Base-by-base conservation (phyloP, 768 basidiomycete species). In the Lactifluus echinatus region DNA sequence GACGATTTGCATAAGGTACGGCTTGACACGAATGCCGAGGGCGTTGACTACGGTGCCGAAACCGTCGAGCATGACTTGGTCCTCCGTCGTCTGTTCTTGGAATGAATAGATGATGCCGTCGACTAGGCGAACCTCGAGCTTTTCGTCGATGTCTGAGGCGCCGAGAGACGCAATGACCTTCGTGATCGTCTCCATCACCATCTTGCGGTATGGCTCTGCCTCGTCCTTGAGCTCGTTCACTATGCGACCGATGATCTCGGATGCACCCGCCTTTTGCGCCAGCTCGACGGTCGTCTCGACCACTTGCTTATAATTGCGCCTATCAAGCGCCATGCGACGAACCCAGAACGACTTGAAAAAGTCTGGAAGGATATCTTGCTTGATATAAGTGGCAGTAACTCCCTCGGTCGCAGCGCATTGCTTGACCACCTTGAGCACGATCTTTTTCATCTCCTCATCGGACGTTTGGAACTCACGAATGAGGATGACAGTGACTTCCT, bases 371-470 rank as follows among this genome's bases (percentile, higher is more conserved):
- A 99, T 97, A 67, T 99, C 96, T 64, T 94, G 87, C 67, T 93
- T 95, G 69, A 99, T 96, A 71, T 97, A 99, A 39, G 83, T 80
- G 2, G 96, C 84, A 0, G 93, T 93, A 36, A 99, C 96, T 74
- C 96, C 96, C 69, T 99, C 96, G 1, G 96, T 99, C 8, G 93
- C 91, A 31, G 96, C 92, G 67, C 96, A 98, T 70, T 98, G 96
- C 73, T 98, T 96, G 65, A 98, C 94, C 55, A 99, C 96, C 71
- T 98, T 98, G 50, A 99, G 74, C 5, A 99, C 96, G 63, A 98
- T 98, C 79, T 98, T 96, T 82, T 98, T 95, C 96, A 99, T 99
- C 77, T 99, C 96, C 71, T 99, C 96, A 69, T 99, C 96, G 8
- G 95, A 95, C 6, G 94, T 96, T 70, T 95, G 93, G 77, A 97